Evolutionary conservation across 2,329 filamentous ascomycete genomes (phyloP), one percentile per base, ranked within the genome.

Genomic region (Polytolypa hystricis): DNA sequence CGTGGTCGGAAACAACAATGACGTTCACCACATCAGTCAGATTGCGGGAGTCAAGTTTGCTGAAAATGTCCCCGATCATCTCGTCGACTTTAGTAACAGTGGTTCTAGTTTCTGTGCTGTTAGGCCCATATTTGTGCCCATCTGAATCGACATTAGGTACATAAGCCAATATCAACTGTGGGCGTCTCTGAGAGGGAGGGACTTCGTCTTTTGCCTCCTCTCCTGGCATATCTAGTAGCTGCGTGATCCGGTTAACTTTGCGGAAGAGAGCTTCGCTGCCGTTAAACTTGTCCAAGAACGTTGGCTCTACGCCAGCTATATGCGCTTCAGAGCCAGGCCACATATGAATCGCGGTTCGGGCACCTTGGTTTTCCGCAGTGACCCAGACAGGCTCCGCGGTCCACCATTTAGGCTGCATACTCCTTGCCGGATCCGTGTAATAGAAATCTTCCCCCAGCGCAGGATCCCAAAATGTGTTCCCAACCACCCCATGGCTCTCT

Each of bases 241-340:
- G 74, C 8, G 98, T 65, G 5, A 96, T 77, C 28, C 86, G 74
- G 20, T 77, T 66, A 10, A 87, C 83, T 58, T 98, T 98, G 23
- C 70, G 73, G 0, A 73, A 57, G 2, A 98, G 69, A 20, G 66
- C 55, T 61, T 95, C 87, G 0, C 79, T 73, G 6, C 76, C 79
- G 47, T 94, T 89, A 63, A 74, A 98, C 49, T 77, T 80, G 62
- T 96, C 91, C 33, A 96, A 58, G 51, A 84, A 84, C 7, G 76
- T 79, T 2, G 87, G 84, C 44, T 87, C 78, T 12, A 79, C 66
- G n/a, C 71, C 67, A 9, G 76, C 69, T 42, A 93, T 81, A 55
- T 85, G 79, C 4, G 87, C 87, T 62, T 98, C 91, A 29, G 84
- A 93, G 2, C 91, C 91, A 1, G 91, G 91, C 91, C 91, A 98